Percentiles rank a stretch among this genome's conserved stretches.
Conservation (phyloP, 2,329 filamentous ascomycete species). For the Apiospora marii region DNA sequence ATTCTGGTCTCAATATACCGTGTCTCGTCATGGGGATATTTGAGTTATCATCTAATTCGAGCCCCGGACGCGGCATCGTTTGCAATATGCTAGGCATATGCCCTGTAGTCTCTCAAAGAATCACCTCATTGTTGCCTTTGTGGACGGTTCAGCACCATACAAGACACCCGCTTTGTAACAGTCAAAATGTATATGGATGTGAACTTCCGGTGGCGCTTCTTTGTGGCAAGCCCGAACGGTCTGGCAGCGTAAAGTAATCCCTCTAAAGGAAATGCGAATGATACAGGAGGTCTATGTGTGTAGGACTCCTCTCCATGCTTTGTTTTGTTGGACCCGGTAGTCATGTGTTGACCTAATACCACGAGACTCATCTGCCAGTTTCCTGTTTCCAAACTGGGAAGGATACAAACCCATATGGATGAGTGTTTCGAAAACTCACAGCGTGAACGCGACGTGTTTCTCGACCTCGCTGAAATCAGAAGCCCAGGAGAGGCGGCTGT, state of each 20-base stretch:
- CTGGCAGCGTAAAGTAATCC: neutral
- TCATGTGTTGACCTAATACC: neutral
- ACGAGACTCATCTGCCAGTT: neutral
- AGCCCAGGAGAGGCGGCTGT: slow-evolving; percentile 39
- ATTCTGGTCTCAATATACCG: neutral
- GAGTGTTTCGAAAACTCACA: neutral
- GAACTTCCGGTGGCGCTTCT: neutral
- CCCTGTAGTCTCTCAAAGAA: neutral
- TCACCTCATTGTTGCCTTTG: slow-evolving; percentile 18
- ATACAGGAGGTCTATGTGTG: neutral
- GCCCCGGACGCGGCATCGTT: neutral
- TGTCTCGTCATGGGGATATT: neutral
- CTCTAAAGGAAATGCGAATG: neutral
- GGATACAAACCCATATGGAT: neutral
- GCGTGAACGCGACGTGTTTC: slow-evolving; percentile 17
- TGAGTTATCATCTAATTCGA: neutral
- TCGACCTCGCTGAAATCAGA: slow-evolving; percentile 40
- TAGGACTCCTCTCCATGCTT: neutral
- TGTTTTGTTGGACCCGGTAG: neutral
- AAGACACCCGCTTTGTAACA: slow-evolving; percentile 7
- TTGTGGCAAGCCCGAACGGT: neutral
- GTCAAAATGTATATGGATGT: neutral
- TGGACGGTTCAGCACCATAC: neutral
- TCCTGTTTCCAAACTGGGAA: neutral
- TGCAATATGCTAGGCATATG: neutral